Evolutionary conservation across 2,329 filamentous ascomycete species (phyloP).

Genomic region (Capronia coronata): DNA sequence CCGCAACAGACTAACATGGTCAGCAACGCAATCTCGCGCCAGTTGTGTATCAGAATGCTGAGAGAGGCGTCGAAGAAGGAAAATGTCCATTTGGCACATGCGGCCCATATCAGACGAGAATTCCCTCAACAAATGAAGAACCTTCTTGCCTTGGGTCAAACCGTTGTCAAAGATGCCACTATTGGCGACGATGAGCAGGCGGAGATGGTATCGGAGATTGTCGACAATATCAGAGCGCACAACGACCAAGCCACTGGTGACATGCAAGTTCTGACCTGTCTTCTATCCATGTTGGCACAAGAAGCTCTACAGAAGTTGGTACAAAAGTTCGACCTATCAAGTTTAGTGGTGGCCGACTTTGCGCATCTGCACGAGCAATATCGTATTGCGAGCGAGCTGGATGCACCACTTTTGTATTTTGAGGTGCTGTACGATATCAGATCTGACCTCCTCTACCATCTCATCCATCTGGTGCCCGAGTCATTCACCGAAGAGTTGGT

Average conservation of each 20-base stretch:
- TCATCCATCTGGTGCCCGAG: slow-evolving; percentile 47
- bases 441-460: slow-evolving; percentile 8
- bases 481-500: slow-evolving; percentile 59
- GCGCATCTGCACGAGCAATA: slow-evolving; percentile 13
- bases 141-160: slow-evolving; percentile 11
- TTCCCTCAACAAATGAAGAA: slow-evolving; percentile 16
- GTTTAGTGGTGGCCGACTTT: slow-evolving; percentile 18
- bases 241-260: slow-evolving; percentile 16
- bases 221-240: slow-evolving; percentile 15
- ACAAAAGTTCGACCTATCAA: slow-evolving; percentile 13
- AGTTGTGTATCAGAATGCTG: slow-evolving; percentile 60
- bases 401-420: slow-evolving; percentile 7
- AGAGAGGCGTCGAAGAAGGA: slow-evolving; percentile 60
- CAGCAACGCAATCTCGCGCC: slow-evolving; percentile 29
- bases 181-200: slow-evolving; percentile 14
- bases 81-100: slow-evolving; percentile 46
- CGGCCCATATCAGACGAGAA: slow-evolving; percentile 29
- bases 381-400: slow-evolving; percentile 1
- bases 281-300: slow-evolving; percentile 10
- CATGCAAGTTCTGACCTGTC: slow-evolving; percentile 13
- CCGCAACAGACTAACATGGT: slow-evolving; percentile 1
- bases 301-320: slow-evolving; percentile 1
- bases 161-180: slow-evolving; percentile 4
- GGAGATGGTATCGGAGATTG: slow-evolving; percentile 13
- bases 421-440: slow-evolving; percentile 19